A percentile compares a stretch with the other conserved stretches of the same genome.
Evolutionary conservation across 225 moss, liverwort and hornwort species (phyloP).

Genomic region (Marchantia polymorpha): DNA sequence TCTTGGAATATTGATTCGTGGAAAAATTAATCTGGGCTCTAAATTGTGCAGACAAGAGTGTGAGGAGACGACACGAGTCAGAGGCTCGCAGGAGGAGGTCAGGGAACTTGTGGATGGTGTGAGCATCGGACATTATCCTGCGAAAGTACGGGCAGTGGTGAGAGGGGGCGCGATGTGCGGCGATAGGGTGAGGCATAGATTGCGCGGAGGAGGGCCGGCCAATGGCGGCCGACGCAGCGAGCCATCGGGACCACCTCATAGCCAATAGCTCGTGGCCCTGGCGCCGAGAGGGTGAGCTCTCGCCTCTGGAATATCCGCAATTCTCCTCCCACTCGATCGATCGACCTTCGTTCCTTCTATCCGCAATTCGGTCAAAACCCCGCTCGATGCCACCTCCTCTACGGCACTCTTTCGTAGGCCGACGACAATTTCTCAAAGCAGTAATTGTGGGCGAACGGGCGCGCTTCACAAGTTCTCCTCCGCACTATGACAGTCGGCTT

Average conservation of each 20-base stretch:
- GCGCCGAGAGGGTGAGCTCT: background rate
- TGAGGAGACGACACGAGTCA: no score
- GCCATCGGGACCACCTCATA: background rate
- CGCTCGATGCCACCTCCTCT: no score
- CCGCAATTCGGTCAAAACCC: no score
- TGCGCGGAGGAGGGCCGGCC: background rate
- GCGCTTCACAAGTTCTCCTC: no score
- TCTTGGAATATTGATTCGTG: no score
- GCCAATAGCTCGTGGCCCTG: background rate
- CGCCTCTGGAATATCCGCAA: background rate
- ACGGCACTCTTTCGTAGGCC: no score
- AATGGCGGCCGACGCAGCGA: background rate
- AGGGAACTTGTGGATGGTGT: background rate
- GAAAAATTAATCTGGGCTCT: no score
- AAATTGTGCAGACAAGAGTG: no score
- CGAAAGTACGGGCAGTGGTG: background rate
- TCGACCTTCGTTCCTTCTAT: background rate
- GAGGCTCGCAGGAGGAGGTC: background rate
- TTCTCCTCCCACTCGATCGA: no score
- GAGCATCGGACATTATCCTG: background rate
- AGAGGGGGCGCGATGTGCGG: background rate
- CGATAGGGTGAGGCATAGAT: slow-evolving; percentile 16
- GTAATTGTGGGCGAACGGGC: no score
- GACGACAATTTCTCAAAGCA: no score
- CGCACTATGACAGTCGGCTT: no score